phyloP scores from a whole-genome alignment of 768 basidiomycete species.

The Collybiopsis luxurians region DNA sequence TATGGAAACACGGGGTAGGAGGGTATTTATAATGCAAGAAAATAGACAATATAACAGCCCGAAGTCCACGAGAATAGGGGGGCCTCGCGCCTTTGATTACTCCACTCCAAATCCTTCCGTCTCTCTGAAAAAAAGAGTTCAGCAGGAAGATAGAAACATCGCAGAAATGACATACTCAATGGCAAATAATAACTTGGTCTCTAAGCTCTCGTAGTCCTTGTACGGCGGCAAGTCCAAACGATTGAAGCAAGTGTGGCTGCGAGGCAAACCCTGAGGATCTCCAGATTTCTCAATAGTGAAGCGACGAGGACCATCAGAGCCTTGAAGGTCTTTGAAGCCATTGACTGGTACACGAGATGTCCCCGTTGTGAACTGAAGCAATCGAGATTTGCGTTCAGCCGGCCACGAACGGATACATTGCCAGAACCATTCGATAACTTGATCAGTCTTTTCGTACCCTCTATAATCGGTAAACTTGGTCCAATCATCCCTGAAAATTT shows the following conservation, averaged over 20 bases:
- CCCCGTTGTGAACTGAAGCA: slow-evolving; percentile 87
- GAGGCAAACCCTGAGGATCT: slow-evolving; percentile 81
- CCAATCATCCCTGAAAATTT: slow-evolving; percentile 71
- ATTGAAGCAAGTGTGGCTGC: slow-evolving; percentile 95
- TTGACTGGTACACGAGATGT: slow-evolving; percentile 87
- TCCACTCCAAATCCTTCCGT: slow-evolving; percentile 76
- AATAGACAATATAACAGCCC: not conserved
- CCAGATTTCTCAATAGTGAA: slow-evolving; percentile 97
- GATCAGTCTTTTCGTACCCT: slow-evolving; percentile 81
- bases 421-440: slow-evolving; percentile 97
- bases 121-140: slow-evolving; percentile 43
- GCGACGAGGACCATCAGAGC: slow-evolving; percentile 86
- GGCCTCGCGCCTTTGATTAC: slow-evolving; percentile 25
- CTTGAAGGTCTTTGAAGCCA: slow-evolving; percentile 93
- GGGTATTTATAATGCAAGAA: not conserved
- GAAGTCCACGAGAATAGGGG: slow-evolving; percentile 3
- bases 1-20: not conserved
- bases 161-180: slow-evolving; percentile 59
- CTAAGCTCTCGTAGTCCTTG: slow-evolving; percentile 81
- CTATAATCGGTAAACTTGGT: slow-evolving; percentile 93
- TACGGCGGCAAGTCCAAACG: slow-evolving; percentile 87
- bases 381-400: slow-evolving; percentile 79
- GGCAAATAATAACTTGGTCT: slow-evolving; percentile 81
- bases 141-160: slow-evolving; percentile 1
- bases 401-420: slow-evolving; percentile 90